phyloP scores from a whole-genome alignment of 805 yeast genomes.

The Kregervanrija pseudodelftensis region DNA sequence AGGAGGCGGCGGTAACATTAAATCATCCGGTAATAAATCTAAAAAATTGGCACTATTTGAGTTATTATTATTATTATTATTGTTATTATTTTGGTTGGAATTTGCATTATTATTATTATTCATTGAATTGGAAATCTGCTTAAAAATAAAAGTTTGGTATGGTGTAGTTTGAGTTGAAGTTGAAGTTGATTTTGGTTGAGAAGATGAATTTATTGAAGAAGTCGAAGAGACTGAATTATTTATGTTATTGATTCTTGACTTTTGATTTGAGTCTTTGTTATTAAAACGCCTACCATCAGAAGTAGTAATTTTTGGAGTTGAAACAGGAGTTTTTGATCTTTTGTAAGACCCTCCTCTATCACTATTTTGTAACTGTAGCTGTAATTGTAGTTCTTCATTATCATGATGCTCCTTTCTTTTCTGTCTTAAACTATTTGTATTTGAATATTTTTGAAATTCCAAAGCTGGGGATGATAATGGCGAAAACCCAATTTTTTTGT shows the following conservation, averaged over 20 bases:
- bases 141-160: slow-evolving; percentile 4
- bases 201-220: slow-evolving; percentile 2
- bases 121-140: background rate
- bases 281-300: slow-evolving; percentile 1
- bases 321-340: slow-evolving; percentile 33
- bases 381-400: background rate
- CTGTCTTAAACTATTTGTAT: slow-evolving; percentile 18
- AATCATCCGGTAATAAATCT: slow-evolving; percentile 13
- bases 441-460: slow-evolving; percentile 33
- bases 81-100: slow-evolving; percentile 2
- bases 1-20: slow-evolving; percentile 21
- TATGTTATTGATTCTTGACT: background rate
- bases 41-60: slow-evolving; percentile 6
- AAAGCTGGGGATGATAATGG: slow-evolving; percentile 68
- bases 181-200: slow-evolving; percentile 14
- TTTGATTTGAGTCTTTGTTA: too few relatives aligned
- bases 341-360: slow-evolving; percentile 18
- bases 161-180: slow-evolving; percentile 3
- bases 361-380: slow-evolving; percentile 12
- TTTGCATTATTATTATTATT: slow-evolving; percentile 12
- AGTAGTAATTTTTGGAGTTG: slow-evolving; percentile 35
- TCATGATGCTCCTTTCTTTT: slow-evolving; percentile 20
- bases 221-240: slow-evolving; percentile 13
- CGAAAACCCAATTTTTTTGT: slow-evolving; percentile 24
- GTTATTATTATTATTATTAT: slow-evolving; percentile 19